Conservation (phyloP, 768 basidiomycete species). For the Amanita pseudoporphyria region DNA sequence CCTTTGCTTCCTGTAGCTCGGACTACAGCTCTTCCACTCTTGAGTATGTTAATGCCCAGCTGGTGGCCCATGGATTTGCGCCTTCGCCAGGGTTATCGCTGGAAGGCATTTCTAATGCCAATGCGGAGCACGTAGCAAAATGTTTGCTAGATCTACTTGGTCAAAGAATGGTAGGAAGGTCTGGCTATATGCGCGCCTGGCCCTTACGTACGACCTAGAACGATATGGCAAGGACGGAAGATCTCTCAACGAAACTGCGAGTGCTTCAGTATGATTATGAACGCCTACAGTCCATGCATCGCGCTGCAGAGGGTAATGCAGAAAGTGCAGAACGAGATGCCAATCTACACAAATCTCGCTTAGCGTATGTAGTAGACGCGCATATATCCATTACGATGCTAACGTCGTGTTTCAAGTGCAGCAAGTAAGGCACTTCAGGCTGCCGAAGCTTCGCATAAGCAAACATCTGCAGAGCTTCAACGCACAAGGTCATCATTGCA, state of each 20-base stretch:
- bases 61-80: slow-evolving; percentile 74
- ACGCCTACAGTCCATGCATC: slow-evolving; percentile 58
- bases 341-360: slow-evolving; percentile 61
- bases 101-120: slow-evolving; percentile 48
- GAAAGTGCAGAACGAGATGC: slow-evolving; percentile 74
- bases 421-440: slow-evolving; percentile 44
- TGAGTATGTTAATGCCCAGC: slow-evolving; percentile 75
- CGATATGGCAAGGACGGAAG: slow-evolving; percentile 75
- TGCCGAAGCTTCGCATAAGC: slow-evolving; percentile 59
- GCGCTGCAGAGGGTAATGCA: slow-evolving; percentile 44
- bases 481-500: slow-evolving; percentile 63
- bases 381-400: neutral
- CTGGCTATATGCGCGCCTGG: neutral
- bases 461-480: slow-evolving; percentile 60
- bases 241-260: slow-evolving; percentile 61
- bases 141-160: slow-evolving; percentile 70
- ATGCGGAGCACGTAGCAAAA: slow-evolving; percentile 53
- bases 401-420: slow-evolving; percentile 25
- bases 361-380: slow-evolving; percentile 42
- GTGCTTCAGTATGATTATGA: slow-evolving; percentile 79
- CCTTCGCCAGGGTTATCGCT: slow-evolving; percentile 55
- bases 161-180: slow-evolving; percentile 59
- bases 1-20: slow-evolving; percentile 37
- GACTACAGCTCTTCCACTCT: slow-evolving; percentile 40
- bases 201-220: slow-evolving; percentile 23